Base-by-base conservation (phyloP, 2,329 filamentous ascomycete species). In the Fusarium haematococcum region DNA sequence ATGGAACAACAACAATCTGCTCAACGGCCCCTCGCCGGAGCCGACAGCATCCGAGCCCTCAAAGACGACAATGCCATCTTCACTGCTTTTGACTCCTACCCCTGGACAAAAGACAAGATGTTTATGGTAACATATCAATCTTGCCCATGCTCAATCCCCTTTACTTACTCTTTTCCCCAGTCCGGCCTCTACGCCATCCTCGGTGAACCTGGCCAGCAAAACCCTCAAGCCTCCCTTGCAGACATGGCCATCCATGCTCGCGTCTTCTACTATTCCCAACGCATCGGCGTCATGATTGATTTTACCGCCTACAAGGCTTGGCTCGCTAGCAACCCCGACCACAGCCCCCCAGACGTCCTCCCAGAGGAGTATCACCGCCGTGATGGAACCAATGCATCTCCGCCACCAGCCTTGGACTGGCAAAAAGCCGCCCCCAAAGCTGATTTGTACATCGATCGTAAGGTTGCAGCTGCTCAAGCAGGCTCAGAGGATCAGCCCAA, bases 271-370 rank as follows among this genome's bases (percentile, higher is more conserved):
- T 93, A 91, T 80, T 82, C 86, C 50, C 86, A 85, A 71, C 82
- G 84, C 20, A 83, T 87, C 58, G 85, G 84, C 67, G 84, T 86
- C 50, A 80, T 86, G 20, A 88, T 96, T 71, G 89, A 94, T 79
- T 94, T 93, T 75, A 84, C 89, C 63, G 84, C 84, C 60, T 97
- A 95, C 84, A 91, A 92, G 79, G 81, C 85, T 35, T 95, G 93
- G 90, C 83, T 91, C 16, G 80, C 80, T 25, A 61, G 69, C 23
- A 76, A 84, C 58, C 80, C 82, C 1, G 77, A 80, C 6, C 80
- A 85, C 65, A 70, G 69, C 0, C 66, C 81, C 5, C 84, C 83
- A 11, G 79, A 84, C 69, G 76, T 83, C 65, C 77, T 85, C 27
- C 83, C 84, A 11, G 77, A 81, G 16, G 80, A 81, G 67, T 81